These are phyloP conservation scores for Cladosporium sp. DNA, from an alignment of 2,329 filamentous ascomycete species.

Conservation along the genomic window DNA sequence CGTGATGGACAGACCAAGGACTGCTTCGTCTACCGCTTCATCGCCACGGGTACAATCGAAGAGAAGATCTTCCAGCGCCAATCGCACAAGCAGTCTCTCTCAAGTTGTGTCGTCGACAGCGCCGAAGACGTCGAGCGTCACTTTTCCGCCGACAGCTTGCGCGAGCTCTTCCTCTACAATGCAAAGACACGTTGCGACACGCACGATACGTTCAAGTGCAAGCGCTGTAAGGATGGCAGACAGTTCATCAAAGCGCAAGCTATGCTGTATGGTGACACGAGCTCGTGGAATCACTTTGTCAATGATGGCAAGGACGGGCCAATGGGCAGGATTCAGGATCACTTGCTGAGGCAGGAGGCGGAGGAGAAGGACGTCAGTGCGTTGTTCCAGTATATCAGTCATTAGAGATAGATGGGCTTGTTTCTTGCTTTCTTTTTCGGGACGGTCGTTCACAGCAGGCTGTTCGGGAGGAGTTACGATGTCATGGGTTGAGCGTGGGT, in stretches of 20 bases:
- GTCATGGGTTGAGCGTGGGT: background rate
- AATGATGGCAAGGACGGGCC: conserved; percentile 66
- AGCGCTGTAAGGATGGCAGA: conserved; percentile 78
- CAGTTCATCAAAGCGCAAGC: conserved; percentile 89
- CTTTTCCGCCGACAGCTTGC: conserved; percentile 85
- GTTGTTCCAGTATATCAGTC: conserved; percentile 98
- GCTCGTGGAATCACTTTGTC: conserved; percentile 98
- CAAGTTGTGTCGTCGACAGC: conserved; percentile 92
- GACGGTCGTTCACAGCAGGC: conserved; percentile 10
- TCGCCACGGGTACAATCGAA: conserved; percentile 94
- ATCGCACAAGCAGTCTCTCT: conserved; percentile 95
- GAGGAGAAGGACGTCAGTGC: conserved; percentile 80
- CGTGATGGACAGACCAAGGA: conserved; percentile 99
- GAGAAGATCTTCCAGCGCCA: conserved; percentile 99
- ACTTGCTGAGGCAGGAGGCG: conserved; percentile 83
- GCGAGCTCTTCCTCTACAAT: conserved; percentile 93
- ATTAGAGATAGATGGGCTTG: conserved; percentile 47
- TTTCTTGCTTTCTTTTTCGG: background rate
- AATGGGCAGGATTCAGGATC: conserved; percentile 81
- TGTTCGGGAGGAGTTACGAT: background rate
- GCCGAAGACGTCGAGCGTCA: conserved; percentile 97
- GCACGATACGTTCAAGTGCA: conserved; percentile 98
- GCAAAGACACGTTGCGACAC: conserved; percentile 85
- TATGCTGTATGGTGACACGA: conserved; percentile 96
- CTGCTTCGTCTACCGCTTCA: conserved; percentile 99